phyloP scores from a whole-genome alignment of 495 filamentous ascomycete species.

The Staphylotrichum longicolle region DNA sequence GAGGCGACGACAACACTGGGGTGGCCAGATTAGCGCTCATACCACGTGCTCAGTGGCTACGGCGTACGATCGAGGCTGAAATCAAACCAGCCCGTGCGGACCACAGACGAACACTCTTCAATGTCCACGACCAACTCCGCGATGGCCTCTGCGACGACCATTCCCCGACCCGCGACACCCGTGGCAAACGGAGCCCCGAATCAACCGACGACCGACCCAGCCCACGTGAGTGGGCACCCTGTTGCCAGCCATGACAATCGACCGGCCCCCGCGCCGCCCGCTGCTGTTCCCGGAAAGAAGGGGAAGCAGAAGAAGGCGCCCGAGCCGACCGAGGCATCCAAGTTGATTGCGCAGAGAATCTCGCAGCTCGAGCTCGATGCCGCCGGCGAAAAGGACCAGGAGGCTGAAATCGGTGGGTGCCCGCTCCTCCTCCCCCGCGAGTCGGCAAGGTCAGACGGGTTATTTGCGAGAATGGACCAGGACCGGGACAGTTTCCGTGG shows the following conservation, averaged over 20 bases:
- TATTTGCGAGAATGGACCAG: too few species aligned
- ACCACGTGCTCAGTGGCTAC: too few species aligned
- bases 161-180: conserved; percentile 31
- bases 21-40: too few species aligned
- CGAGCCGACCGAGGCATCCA: conserved; percentile 82
- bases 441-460: too few species aligned
- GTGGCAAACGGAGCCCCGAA: conserved; percentile 30
- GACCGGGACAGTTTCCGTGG: too few species aligned
- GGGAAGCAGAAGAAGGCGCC: conserved; percentile 65
- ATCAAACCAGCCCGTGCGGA: too few species aligned
- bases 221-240: conserved; percentile 38
- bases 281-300: conserved; percentile 56
- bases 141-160: conserved; percentile 30
- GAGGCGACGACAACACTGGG: neutral
- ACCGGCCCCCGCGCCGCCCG: conserved; percentile 43
- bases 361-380: conserved; percentile 91
- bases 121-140: conserved; percentile 33
- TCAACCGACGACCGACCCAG: conserved; percentile 25
- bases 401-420: conserved; percentile 90
- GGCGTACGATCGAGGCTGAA: too few species aligned
- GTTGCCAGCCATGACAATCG: conserved; percentile 40
- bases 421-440: conserved; percentile 1
- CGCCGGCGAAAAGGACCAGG: conserved; percentile 91
- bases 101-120: neutral
- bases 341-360: conserved; percentile 88